Conservation (phyloP, 2,329 filamentous ascomycete species). For the Metarhizium rileyi region DNA sequence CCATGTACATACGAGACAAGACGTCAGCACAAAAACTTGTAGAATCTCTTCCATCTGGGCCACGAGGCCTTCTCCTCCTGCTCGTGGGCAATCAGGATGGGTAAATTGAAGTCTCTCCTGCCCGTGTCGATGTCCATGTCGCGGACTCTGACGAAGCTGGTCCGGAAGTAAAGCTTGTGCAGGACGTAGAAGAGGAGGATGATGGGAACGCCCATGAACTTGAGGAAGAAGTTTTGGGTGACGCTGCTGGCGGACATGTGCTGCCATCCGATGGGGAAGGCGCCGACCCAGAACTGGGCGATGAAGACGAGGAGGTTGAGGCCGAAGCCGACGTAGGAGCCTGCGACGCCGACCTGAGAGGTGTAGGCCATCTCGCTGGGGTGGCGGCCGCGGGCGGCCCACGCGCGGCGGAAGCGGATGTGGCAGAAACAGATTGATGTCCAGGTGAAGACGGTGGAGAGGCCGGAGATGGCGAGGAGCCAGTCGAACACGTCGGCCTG, state of each 20-base stretch:
- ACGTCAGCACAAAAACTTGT: constrained; percentile 59
- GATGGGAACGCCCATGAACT: constrained; percentile 61
- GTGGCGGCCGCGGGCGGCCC: constrained; percentile 58
- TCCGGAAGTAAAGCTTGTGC: constrained; percentile 69
- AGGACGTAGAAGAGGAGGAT: constrained; percentile 56
- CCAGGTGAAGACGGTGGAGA: constrained; percentile 72
- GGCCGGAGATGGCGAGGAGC: constrained; percentile 66
- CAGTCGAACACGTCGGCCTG: constrained; percentile 62
- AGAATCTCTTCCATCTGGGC: constrained; percentile 68
- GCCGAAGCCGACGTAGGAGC: constrained; percentile 69
- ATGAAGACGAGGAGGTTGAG: constrained; percentile 69
- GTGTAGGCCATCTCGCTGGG: constrained; percentile 71
- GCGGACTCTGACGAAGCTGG: constrained; percentile 52
- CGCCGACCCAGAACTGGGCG: constrained; percentile 82
- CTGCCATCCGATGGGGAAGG: constrained; percentile 58
- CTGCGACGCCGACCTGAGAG: constrained; percentile 67
- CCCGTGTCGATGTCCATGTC: constrained; percentile 88
- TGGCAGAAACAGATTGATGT: constrained; percentile 80
- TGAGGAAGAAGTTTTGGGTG: constrained; percentile 61
- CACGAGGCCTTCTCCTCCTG: constrained; percentile 59
- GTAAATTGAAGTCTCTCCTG: constrained; percentile 73
- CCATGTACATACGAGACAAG: neutral
- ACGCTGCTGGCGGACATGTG: constrained; percentile 33
- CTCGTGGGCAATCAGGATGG: constrained; percentile 71
- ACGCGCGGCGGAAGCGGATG: constrained; percentile 82